Percentiles rank a stretch among this genome's conserved stretches.
These are phyloP conservation scores for Ciborinia camelliae DNA, from an alignment of 2,329 filamentous ascomycete species.

Conservation along the genomic window DNA sequence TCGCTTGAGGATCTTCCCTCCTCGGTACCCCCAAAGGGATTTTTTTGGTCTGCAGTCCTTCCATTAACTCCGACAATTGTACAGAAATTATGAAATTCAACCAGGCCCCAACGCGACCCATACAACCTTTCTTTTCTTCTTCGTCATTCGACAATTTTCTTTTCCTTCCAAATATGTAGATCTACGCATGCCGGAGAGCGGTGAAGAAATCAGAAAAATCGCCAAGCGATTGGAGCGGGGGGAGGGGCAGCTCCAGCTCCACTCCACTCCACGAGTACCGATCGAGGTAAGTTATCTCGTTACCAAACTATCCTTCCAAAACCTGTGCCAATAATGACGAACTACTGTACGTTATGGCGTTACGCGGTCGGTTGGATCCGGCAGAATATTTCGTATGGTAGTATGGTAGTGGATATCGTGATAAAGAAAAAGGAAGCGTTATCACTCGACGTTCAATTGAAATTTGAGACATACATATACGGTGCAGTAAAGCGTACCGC, in stretches of 20 bases:
- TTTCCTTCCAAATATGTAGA: conserved; percentile 3
- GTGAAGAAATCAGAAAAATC: conserved; percentile 5
- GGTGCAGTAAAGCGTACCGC: background rate
- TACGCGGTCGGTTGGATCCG: background rate
- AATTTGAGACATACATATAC: background rate
- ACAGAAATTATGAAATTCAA: background rate
- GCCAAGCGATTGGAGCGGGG: conserved; percentile 11
- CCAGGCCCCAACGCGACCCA: background rate
- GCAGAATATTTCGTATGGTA: background rate
- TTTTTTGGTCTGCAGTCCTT: background rate
- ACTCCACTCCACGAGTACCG: conserved; percentile 2
- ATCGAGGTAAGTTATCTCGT: background rate
- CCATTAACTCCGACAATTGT: background rate
- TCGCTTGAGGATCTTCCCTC: conserved; percentile 2
- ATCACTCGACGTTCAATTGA: background rate
- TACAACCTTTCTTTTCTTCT: background rate
- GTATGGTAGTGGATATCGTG: background rate
- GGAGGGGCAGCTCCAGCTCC: conserved; percentile 3
- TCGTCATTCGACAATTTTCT: background rate
- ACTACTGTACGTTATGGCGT: conserved; percentile 1
- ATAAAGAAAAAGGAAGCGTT: background rate
- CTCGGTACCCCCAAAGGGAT: background rate
- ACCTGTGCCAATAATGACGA: conserved; percentile 1
- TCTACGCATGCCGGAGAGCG: conserved; percentile 9
- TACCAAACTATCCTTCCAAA: background rate